A percentile compares a stretch with the other conserved stretches of the same genome.
These are phyloP conservation scores for Parascedosporium putredinis DNA, from an alignment of 2,329 filamentous ascomycete genomes.

Conservation along the genomic window DNA sequence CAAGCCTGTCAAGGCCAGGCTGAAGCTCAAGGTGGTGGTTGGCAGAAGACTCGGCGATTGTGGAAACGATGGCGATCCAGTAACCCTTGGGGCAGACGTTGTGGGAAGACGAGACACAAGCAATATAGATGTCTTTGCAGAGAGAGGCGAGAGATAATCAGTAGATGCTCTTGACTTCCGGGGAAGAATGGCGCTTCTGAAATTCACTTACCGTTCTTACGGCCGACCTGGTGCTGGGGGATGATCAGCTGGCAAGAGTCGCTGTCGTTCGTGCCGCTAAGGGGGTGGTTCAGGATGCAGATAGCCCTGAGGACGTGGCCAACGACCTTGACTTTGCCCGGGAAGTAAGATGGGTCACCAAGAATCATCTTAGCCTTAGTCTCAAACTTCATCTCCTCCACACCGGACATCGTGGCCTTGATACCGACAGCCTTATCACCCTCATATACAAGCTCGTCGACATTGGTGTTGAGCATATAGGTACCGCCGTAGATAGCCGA, in stretches of 20 bases:
- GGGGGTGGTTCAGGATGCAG: constrained; percentile 91
- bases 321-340: constrained; percentile 73
- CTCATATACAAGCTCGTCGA: constrained; percentile 84
- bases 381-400: constrained; percentile 86
- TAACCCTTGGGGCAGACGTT: constrained; percentile 98
- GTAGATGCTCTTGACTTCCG: too few relatives aligned
- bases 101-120: constrained; percentile 88
- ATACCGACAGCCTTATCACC: constrained; percentile 82
- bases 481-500: constrained; percentile 98
- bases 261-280: constrained; percentile 76
- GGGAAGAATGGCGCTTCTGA: background rate
- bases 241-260: constrained; percentile 96
- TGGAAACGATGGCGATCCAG: constrained; percentile 97
- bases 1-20: constrained; percentile 83
- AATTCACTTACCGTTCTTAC: constrained; percentile 70
- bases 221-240: constrained; percentile 90
- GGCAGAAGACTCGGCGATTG: constrained; percentile 80
- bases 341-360: constrained; percentile 94
- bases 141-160: too few relatives aligned
- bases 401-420: constrained; percentile 91
- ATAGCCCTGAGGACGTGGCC: constrained; percentile 93
- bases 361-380: constrained; percentile 95
- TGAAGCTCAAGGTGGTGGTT: constrained; percentile 96
- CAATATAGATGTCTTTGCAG: constrained; percentile 79
- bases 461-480: constrained; percentile 95